phyloP scores from a whole-genome alignment of 306 rosid species.

The Medicago truncatula region MtrunA17r5.0-ANR NC_053046.1:28373501-28374000 shows the following conservation, averaged over 20 bases:
- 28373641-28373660: too few species aligned
- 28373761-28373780: slow-evolving; percentile 23
- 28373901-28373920: slow-evolving; percentile 61
- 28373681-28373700: neutral
- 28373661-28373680: too few species aligned
- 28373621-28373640: too few species aligned
- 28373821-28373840: slow-evolving; percentile 75
- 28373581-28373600: too few species aligned
- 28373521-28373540: too few species aligned
- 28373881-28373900: slow-evolving; percentile 77
- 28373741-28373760: slow-evolving; percentile 1
- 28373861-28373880: slow-evolving; percentile 70
- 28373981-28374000: too few species aligned
- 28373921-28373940: neutral
- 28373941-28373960: neutral
- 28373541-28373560: too few species aligned
- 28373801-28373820: slow-evolving; percentile 75
- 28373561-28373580: too few species aligned
- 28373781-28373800: slow-evolving; percentile 81
- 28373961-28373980: slow-evolving; percentile 4
- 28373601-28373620: too few species aligned
- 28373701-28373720: neutral
- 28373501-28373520: too few species aligned
- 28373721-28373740: neutral
- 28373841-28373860: slow-evolving; percentile 68